These are phyloP conservation scores for Malania oleifera DNA, from an alignment of 164 flowering plant species.

Conservation along the genomic window DNA sequence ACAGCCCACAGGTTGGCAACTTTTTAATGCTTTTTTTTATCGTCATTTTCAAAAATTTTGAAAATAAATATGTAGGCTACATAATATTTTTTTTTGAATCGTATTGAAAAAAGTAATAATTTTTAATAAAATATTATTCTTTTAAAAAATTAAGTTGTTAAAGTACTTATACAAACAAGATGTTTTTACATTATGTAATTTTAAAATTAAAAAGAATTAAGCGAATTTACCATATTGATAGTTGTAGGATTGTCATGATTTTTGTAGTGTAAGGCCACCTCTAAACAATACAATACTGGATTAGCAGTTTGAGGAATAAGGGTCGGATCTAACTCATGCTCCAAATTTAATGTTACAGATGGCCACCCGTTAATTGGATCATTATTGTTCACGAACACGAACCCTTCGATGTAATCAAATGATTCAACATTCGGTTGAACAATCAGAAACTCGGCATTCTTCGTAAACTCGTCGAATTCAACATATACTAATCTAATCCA, in stretches of 20 bases:
- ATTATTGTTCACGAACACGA: slow-evolving; percentile 65
- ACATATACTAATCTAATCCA: slow-evolving; percentile 81
- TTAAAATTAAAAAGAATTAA: no score
- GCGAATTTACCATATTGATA: slow-evolving; percentile 38
- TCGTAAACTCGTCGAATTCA: slow-evolving; percentile 59
- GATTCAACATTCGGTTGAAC: slow-evolving; percentile 35
- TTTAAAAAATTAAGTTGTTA: no score
- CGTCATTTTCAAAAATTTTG: no score
- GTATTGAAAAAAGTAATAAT: no score
- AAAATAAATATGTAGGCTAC: no score
- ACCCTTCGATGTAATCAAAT: slow-evolving; percentile 87
- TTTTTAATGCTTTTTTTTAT: no score
- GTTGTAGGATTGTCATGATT: slow-evolving; percentile 21
- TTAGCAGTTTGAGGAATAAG: slow-evolving; percentile 45
- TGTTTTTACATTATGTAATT: no score
- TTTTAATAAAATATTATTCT: no score
- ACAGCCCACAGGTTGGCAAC: no score
- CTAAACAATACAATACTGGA: slow-evolving; percentile 78
- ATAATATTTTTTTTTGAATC: no score
- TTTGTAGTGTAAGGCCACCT: slow-evolving; percentile 56
- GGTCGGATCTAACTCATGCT: slow-evolving; percentile 38
- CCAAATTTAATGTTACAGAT: slow-evolving; percentile 43
- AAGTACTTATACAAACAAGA: no score
- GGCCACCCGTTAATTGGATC: slow-evolving; percentile 76
- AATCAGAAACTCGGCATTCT: slow-evolving; percentile 71